phyloP scores from a whole-genome alignment of 2,329 filamentous ascomycete genomes.

The Trichoderma lentiforme region DNA sequence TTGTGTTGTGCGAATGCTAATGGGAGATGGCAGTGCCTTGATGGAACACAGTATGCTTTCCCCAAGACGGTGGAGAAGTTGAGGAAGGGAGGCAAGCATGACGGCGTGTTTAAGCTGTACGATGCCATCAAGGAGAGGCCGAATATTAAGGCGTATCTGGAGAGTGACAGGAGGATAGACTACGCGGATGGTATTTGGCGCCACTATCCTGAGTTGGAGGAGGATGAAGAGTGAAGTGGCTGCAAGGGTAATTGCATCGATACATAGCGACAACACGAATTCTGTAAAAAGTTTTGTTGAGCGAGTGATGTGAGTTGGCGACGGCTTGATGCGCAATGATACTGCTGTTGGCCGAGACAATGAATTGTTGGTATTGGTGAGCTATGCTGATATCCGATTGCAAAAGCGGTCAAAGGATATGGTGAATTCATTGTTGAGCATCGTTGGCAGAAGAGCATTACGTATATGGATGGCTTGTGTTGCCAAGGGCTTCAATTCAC shows the following conservation, averaged over 20 bases:
- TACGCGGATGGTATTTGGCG: conserved; percentile 68
- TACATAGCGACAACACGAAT: not conserved
- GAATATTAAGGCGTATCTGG: conserved; percentile 66
- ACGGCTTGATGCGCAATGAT: not conserved
- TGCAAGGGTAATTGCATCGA: not conserved
- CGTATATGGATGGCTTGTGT: not conserved
- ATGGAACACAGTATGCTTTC: conserved; percentile 64
- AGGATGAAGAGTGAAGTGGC: conserved; percentile 22
- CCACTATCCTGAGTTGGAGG: conserved; percentile 70
- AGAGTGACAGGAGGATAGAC: conserved; percentile 57
- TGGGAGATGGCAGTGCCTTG: conserved; percentile 40
- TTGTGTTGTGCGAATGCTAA: not conserved
- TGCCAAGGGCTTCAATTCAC: not conserved
- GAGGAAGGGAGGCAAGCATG: conserved; percentile 55
- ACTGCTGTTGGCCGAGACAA: not conserved
- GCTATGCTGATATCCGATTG: not conserved
- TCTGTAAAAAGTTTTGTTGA: not conserved
- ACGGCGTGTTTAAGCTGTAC: conserved; percentile 61
- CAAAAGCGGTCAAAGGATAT: not conserved
- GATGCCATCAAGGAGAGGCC: conserved; percentile 59
- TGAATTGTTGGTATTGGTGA: not conserved
- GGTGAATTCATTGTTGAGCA: not conserved
- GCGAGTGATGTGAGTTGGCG: not conserved
- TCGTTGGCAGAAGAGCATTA: not conserved
- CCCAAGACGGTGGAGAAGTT: conserved; percentile 60